These are phyloP conservation scores for Coniochaeta sp. DNA, from an alignment of 2,329 filamentous ascomycete genomes.

Conservation along the genomic window DNA sequence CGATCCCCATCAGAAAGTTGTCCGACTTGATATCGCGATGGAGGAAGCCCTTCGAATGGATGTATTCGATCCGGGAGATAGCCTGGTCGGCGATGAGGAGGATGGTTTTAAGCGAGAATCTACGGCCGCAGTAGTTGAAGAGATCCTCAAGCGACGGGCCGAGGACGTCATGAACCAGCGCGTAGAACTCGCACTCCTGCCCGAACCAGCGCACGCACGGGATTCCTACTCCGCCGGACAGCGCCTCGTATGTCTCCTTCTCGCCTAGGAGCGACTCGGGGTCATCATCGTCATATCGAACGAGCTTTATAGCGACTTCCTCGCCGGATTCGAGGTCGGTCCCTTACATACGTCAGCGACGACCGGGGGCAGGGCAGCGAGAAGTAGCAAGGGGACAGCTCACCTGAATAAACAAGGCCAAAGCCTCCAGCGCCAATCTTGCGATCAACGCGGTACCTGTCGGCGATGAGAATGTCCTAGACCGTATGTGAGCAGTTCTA, in stretches of 20 bases:
- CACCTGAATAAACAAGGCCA: conserved; percentile 9
- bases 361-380: neutral
- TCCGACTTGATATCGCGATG: conserved; percentile 99
- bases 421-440: conserved; percentile 9
- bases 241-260: conserved; percentile 78
- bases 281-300: conserved; percentile 84
- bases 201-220: conserved; percentile 66
- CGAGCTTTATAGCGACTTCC: conserved; percentile 98
- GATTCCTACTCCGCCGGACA: conserved; percentile 92
- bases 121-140: conserved; percentile 99
- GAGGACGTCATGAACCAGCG: conserved; percentile 94
- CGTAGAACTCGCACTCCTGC: conserved; percentile 98
- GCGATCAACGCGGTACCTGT: conserved; percentile 9
- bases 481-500: neutral
- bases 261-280: conserved; percentile 97
- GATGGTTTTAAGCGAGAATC: conserved; percentile 96
- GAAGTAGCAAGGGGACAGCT: conserved; percentile 1
- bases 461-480: conserved; percentile 9
- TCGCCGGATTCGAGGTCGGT: conserved; percentile 99
- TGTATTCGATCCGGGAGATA: conserved; percentile 97
- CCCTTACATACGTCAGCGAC: conserved; percentile 35
- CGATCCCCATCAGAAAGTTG: conserved; percentile 98
- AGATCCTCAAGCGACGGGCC: conserved; percentile 91
- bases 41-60: conserved; percentile 97
- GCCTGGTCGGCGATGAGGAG: conserved; percentile 91